phyloP scores from a whole-genome alignment of 1,139 yeast genomes.

The Arxiozyma telluris region DNA sequence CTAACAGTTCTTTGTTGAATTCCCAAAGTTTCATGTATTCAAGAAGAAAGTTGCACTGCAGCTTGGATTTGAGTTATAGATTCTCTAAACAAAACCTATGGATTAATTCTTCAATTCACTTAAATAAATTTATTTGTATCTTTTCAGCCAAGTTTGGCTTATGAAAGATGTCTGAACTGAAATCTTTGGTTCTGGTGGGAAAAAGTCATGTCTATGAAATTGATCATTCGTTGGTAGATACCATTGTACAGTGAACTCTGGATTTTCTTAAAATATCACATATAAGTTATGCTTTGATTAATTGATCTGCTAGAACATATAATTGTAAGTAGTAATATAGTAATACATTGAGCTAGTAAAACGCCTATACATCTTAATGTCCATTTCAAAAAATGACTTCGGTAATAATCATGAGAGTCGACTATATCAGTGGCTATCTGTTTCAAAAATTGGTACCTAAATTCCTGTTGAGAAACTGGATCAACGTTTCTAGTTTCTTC shows the following conservation, averaged over 20 bases:
- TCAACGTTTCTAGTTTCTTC: background rate
- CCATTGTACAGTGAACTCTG: background rate
- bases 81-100: background rate
- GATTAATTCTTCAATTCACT: background rate
- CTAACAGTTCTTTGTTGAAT: no score
- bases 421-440: constrained; percentile 10
- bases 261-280: background rate
- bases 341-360: constrained; percentile 5
- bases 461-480: background rate
- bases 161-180: background rate
- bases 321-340: constrained; percentile 3
- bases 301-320: background rate
- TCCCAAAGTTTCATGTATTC: no score
- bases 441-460: constrained; percentile 7
- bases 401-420: constrained; percentile 10
- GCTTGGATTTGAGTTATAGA: background rate
- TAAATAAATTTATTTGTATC: no score
- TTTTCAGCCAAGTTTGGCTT: background rate
- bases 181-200: no score
- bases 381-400: constrained; percentile 13
- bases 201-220: no score
- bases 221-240: background rate
- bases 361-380: constrained; percentile 9
- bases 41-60: no score
- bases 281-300: background rate